These are phyloP conservation scores for Candida smagusa DNA, from an alignment of 1,139 yeast species.

Conservation along the genomic window DNA sequence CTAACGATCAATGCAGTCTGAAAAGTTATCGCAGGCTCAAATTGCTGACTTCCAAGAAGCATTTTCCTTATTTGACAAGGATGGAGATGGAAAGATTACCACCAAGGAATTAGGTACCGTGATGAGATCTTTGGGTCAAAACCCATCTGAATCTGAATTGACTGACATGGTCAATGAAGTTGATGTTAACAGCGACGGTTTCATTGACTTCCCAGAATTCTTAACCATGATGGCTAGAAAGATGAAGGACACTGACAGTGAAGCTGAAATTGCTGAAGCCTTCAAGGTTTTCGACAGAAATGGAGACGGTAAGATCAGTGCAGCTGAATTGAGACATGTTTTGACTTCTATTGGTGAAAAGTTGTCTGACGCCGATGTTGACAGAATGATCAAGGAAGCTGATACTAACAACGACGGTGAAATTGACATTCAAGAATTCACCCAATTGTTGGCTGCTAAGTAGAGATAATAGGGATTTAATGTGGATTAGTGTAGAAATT, in stretches of 20 bases:
- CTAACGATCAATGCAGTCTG: slow-evolving; percentile 46
- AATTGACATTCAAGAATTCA: slow-evolving; percentile 93
- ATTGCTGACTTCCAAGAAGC: slow-evolving; percentile 97
- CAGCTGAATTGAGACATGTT: slow-evolving; percentile 94
- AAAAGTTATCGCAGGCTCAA: slow-evolving; percentile 91
- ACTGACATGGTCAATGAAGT: slow-evolving; percentile 96
- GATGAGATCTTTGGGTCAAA: slow-evolving; percentile 96
- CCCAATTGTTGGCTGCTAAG: slow-evolving; percentile 63
- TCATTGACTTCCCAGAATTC: slow-evolving; percentile 87
- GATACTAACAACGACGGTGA: slow-evolving; percentile 95
- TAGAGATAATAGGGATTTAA: slow-evolving; percentile 12
- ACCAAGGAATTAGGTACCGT: slow-evolving; percentile 96
- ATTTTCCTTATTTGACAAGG: slow-evolving; percentile 91
- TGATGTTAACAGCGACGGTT: slow-evolving; percentile 91
- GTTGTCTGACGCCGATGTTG: slow-evolving; percentile 92
- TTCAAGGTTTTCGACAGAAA: slow-evolving; percentile 92
- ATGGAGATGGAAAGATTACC: slow-evolving; percentile 93
- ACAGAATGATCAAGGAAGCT: slow-evolving; percentile 95
- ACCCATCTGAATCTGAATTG: slow-evolving; percentile 93
- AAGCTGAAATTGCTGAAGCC: slow-evolving; percentile 95
- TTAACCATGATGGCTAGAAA: slow-evolving; percentile 91
- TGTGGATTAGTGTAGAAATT: not conserved
- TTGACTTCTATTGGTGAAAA: slow-evolving; percentile 53
- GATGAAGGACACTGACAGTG: slow-evolving; percentile 93
- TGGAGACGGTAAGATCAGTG: slow-evolving; percentile 95